Evolutionary conservation across 176 grass and related monocot genomes (phyloP), one percentile per base, ranked within the genome.

Genomic region (Oryza australiensis): DNA sequence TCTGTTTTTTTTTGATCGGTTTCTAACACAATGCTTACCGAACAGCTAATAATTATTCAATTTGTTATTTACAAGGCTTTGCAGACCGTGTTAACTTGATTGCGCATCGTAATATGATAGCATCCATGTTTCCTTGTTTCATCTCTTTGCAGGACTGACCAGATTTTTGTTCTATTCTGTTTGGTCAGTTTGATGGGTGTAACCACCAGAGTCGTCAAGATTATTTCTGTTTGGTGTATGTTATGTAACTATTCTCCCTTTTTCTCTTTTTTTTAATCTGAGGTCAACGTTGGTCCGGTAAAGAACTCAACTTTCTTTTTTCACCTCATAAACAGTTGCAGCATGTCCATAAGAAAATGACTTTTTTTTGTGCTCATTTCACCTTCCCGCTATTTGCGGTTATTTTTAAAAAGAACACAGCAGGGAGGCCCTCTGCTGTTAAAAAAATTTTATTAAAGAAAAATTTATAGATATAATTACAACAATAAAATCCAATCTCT

Each of bases 361-460:
- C 34, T 60, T n/a, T 1, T 5, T 12, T 63, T 46, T 12, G 41
- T 62, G 4, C 28, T 32, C 51, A 18, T 40, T 35, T 18, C 77
- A 66, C 72, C 77, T 64, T 77, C 72, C 82, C 72, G 45, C 4
- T n/a, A 40, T 57, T 71, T 0, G 13, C 40, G 55, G 63, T 16
- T 76, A n/a, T n/a, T n/a, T n/a, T n/a, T n/a, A n/a, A n/a, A n/a
- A n/a, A n/a, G n/a, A n/a, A n/a, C n/a, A n/a, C n/a, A n/a, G n/a
- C n/a, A n/a, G n/a, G n/a, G n/a, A n/a, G n/a, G n/a, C n/a, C n/a
- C n/a, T n/a, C n/a, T n/a, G n/a, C n/a, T n/a, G n/a, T n/a, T n/a
- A n/a, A n/a, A n/a, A n/a, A n/a, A n/a, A n/a, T n/a, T n/a, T n/a
- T n/a, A n/a, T n/a, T n/a, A n/a, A n/a, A n/a, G n/a, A n/a, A n/a